phyloP scores from a whole-genome alignment of 2,329 filamentous ascomycete species.

The Trichoderma citrinoviride region DNA sequence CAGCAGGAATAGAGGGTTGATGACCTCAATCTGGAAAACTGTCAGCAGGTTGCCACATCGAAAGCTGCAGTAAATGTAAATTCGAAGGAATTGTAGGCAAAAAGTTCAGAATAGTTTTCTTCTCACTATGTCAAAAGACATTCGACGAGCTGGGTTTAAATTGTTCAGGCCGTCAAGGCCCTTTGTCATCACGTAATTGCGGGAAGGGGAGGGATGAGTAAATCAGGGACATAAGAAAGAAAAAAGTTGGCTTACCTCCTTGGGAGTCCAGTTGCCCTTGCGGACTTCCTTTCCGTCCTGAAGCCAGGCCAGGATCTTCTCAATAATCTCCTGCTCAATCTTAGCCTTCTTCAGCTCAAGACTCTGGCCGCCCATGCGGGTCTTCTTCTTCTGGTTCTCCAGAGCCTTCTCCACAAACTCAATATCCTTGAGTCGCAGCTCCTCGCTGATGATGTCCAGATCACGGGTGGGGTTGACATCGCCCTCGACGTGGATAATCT shows the following conservation, averaged over 20 bases:
- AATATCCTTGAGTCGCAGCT: constrained; percentile 96
- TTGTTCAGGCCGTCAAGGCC: constrained; percentile 86
- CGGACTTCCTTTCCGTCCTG: constrained; percentile 90
- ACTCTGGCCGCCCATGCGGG: constrained; percentile 86
- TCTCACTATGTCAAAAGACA: constrained; percentile 83
- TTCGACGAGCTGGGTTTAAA: constrained; percentile 99
- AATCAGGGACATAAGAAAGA: no score
- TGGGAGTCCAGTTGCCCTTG: constrained; percentile 83
- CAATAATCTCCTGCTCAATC: constrained; percentile 89
- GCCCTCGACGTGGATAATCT: constrained; percentile 99
- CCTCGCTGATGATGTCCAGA: constrained; percentile 93
- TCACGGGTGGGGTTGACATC: constrained; percentile 95
- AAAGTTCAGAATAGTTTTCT: constrained; percentile 68
- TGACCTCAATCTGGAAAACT: constrained; percentile 76
- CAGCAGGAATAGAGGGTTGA: constrained; percentile 93
- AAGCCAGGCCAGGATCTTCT: constrained; percentile 80
- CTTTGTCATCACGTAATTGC: constrained; percentile 88
- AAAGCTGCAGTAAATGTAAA: background rate
- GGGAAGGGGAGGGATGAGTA: constrained; percentile 13
- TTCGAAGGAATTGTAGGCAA: background rate
- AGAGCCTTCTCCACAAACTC: constrained; percentile 97
- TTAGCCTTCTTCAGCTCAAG: constrained; percentile 97
- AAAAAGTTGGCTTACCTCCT: constrained; percentile 72
- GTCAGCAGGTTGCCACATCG: constrained; percentile 3
- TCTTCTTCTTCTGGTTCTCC: constrained; percentile 91